Evolutionary conservation across 768 basidiomycete species (phyloP).

Genomic region (Trametes cingulata): DNA sequence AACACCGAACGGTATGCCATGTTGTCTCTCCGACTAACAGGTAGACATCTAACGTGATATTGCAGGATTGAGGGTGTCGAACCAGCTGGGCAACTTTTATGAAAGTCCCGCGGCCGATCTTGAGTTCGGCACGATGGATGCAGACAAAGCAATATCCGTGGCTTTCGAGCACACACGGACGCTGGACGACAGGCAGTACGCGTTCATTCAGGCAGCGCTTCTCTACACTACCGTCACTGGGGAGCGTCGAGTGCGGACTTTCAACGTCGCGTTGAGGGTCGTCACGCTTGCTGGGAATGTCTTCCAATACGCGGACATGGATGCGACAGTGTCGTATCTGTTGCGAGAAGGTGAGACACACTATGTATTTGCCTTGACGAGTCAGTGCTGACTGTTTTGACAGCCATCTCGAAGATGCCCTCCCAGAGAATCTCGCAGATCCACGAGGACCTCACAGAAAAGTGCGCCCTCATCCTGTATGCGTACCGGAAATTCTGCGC

Average conservation of each 20-base stretch:
- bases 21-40: not conserved
- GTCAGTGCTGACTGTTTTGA: not conserved
- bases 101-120: conserved; percentile 70
- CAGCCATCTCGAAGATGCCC: conserved; percentile 70
- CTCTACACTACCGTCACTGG: conserved; percentile 82
- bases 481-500: conserved; percentile 92
- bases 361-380: not conserved
- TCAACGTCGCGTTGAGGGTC: conserved; percentile 84
- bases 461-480: conserved; percentile 76
- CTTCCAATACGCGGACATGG: conserved; percentile 90
- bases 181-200: conserved; percentile 71
- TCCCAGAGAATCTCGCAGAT: conserved; percentile 69
- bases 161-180: conserved; percentile 69
- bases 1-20: conserved; percentile 71
- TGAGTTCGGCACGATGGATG: conserved; percentile 76
- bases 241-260: conserved; percentile 77
- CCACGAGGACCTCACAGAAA: conserved; percentile 81
- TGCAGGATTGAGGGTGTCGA: conserved; percentile 61
- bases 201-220: conserved; percentile 82
- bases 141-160: conserved; percentile 78
- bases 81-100: conserved; percentile 75
- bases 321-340: conserved; percentile 72
- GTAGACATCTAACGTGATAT: not conserved
- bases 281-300: conserved; percentile 86
- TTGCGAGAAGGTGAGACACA: conserved; percentile 69